Conservation (phyloP, 441 rosid genomes). For the Mallotus japonicus region DNA sequence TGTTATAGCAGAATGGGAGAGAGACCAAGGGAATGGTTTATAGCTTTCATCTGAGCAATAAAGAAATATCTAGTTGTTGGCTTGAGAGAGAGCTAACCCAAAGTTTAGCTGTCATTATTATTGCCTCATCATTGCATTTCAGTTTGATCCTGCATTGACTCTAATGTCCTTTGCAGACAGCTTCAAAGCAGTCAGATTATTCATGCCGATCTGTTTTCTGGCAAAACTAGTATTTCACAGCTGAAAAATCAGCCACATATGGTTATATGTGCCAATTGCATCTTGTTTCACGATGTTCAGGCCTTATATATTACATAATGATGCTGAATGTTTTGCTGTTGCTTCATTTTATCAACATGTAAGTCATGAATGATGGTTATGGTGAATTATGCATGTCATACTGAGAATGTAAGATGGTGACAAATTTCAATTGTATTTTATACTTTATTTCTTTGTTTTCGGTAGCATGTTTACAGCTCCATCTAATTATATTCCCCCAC, state of each 20-base stretch:
- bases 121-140: background rate
- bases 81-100: background rate
- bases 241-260: background rate
- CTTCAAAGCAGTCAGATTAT: background rate
- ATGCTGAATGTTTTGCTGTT: background rate
- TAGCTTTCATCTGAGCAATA: background rate
- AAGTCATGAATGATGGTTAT: background rate
- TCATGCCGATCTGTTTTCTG: background rate
- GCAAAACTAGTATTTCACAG: background rate
- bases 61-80: background rate
- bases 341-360: conserved; percentile 8
- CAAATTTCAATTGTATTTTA: background rate
- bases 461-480: conserved; percentile 6
- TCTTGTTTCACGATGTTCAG: background rate
- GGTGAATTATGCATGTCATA: conserved; percentile 3
- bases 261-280: background rate
- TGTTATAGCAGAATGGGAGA: background rate
- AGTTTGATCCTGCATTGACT: background rate
- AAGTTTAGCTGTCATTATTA: background rate
- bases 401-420: background rate
- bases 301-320: background rate
- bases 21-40: background rate
- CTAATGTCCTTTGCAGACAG: conserved; percentile 1
- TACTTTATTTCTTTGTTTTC: conserved; percentile 15
- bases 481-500: background rate